Evolutionary conservation across 1,284 basidiomycete species (phyloP), one percentile per base, ranked within the genome.

Genomic region (Microbotryum scabiosae): DNA sequence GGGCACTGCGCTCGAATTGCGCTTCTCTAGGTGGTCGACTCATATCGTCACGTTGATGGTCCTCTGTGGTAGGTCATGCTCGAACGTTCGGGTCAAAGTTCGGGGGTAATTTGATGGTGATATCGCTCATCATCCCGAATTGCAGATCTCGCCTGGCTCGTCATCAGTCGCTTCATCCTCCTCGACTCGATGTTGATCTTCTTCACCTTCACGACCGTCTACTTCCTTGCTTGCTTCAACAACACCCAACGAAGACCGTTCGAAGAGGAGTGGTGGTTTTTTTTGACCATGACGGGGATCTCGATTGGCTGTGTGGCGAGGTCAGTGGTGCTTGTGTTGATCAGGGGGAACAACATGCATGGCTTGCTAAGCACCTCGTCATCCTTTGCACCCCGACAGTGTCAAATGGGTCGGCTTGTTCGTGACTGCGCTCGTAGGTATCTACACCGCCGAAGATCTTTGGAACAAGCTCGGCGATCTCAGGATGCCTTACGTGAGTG

Each of bases 401-500:
- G 87, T 99, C 69, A 99, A 99, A 78, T 88, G 90, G 86, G 84
- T 98, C 52, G 96, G 94, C 45, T 80, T 97, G 41, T 98, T 98
- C 73, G 90, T 89, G 59, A 97, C 91, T 1, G 87, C 90, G 4
- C 79, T 98, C 54, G 91, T 97, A 41, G 94, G 96, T 43, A 76
- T 96, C 4, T 97, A 98, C 77, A 98, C 96, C 0, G 84, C 97
- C 62, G 93, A 97, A 75, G 96, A 98, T 73, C 83, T 98, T 4
- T 98, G 94, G 94, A 87, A 93, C 56, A 97, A 97, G 76, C 93
- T 97, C 75, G 96, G 96, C 16, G 94, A 98, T 74, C 79, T 97
- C 12, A 85, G 83, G 69, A 93, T 98, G 88, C 82, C 91, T 45
- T 80, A 84, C 58, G 90, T 92, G 76, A 69, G 87, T 78, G 23